Evolutionary conservation across 2,329 filamentous ascomycete genomes (phyloP), one percentile per base, ranked within the genome.

Genomic region (Alternaria gansuensis): DNA sequence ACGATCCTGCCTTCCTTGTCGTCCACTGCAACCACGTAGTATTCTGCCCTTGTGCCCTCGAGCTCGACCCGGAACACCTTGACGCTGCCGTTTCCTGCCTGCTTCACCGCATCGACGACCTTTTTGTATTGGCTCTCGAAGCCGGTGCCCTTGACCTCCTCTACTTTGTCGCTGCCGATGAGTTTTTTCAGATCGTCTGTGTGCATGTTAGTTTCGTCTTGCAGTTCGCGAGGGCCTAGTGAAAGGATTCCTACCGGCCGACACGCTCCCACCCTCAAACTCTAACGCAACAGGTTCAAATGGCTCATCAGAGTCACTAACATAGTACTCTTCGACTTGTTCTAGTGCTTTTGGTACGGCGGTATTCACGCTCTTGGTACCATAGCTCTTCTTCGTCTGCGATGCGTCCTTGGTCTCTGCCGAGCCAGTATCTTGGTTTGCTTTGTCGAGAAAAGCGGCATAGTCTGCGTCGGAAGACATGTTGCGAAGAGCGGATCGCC

Each of bases 401-500:
- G 62, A 62, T 10, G 55, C 39, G 34, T 60, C 54, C 52, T 74
- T 65, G 17, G 73, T 62, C 44, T 70, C 69, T 13, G 64, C 71
- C 2, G 60, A 54, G 29, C 57, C 69, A 5, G 78, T 79, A 74
- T 93, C 89, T 71, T 88, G 82, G 80, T 96, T 96, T 53, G 92
- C 92, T 81, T 95, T 95, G 75, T 95, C 85, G 57, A 97, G 83
- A 75, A 97, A 97, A 59, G 89, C 83, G 78, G 88, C 86, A 82
- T 97, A 97, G 62, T 90, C 90, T 61, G 90, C 87, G 82, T 97
- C 92, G 53, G 88, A 89, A 7, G 88, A 86, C 89, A 91, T 92
- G 14, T 56, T 82, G 56, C 51, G 52, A 33, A 34, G 23, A 14
- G 31, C 7, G 14, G 13, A 11, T 26, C 23, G 43, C n/a, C 21